Evolutionary conservation across 2,329 filamentous ascomycete species (phyloP).

Genomic region (Fusarium luffae): DNA sequence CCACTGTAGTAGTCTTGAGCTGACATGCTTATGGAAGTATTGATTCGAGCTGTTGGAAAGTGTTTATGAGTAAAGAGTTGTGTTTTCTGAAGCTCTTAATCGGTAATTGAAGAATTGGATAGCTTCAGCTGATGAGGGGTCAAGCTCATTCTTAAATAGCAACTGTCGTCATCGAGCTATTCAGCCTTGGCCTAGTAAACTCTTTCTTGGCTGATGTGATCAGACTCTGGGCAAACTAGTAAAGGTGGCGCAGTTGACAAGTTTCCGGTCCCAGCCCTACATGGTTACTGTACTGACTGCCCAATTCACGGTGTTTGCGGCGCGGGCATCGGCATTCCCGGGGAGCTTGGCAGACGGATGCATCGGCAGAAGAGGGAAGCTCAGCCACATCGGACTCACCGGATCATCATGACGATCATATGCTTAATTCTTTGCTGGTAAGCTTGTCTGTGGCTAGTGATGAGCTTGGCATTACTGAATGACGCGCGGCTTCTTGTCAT

Average conservation of each 20-base stretch:
- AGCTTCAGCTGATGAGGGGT: conserved; percentile 1
- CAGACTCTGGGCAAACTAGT: conserved; percentile 20
- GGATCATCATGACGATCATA: conserved; percentile 5
- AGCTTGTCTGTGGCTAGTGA: conserved; percentile 25
- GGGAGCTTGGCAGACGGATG: conserved; percentile 37
- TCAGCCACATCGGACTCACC: conserved; percentile 21
- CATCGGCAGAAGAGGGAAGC: conserved; percentile 22
- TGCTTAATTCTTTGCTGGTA: background rate
- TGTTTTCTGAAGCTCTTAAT: background rate
- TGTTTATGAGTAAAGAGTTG: background rate
- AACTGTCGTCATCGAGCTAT: conserved; percentile 25
- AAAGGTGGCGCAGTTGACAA: conserved; percentile 30
- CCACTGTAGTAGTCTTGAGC: conserved; percentile 43
- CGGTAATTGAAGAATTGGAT: background rate
- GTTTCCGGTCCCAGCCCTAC: background rate
- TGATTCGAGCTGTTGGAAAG: background rate
- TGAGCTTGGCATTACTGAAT: conserved; percentile 22
- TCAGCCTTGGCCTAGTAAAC: conserved; percentile 11
- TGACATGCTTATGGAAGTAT: conserved; percentile 30
- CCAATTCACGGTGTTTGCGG: background rate
- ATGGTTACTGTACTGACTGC: background rate
- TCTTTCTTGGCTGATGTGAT: conserved; percentile 38
- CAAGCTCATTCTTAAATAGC: conserved; percentile 23
- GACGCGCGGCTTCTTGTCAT: conserved; percentile 22
- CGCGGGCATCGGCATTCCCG: conserved; percentile 26